Evolutionary conservation across 1,139 yeast genomes (phyloP).

Genomic region (Debaryomyces nepalensis): DNA sequence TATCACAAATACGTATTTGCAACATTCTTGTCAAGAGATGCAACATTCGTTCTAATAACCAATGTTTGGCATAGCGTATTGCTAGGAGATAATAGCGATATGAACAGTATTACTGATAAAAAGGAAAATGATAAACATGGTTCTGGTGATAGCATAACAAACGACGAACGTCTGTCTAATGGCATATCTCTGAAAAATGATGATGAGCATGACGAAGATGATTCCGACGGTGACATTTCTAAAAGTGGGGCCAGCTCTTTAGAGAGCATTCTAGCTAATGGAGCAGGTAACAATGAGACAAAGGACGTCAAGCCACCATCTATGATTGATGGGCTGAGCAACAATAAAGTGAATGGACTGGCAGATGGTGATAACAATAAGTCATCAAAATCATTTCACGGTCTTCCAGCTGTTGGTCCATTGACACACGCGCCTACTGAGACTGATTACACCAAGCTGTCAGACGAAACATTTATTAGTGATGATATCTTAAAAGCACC

Average conservation of each 20-base stretch:
- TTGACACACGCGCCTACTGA: conserved; percentile 42
- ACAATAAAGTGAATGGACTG: conserved; percentile 1
- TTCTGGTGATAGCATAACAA: conserved; percentile 15
- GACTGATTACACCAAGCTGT: conserved; percentile 51
- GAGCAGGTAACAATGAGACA: conserved; percentile 6
- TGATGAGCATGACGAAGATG: conserved; percentile 14
- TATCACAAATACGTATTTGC: conserved; percentile 77
- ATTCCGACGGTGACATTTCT: conserved; percentile 14
- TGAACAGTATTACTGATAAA: conserved; percentile 20
- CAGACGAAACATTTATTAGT: conserved; percentile 64
- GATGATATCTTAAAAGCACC: conserved; percentile 76
- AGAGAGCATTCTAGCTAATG: conserved; percentile 4
- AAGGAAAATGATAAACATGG: conserved; percentile 15
- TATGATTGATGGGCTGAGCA: background rate
- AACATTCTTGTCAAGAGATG: conserved; percentile 68
- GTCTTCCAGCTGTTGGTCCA: conserved; percentile 46
- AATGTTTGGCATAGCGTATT: conserved; percentile 62
- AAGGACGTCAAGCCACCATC: conserved; percentile 13
- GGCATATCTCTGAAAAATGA: too few species aligned
- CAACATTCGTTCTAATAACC: conserved; percentile 63
- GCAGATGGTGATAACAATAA: conserved; percentile 13
- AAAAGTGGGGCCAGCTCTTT: conserved; percentile 13
- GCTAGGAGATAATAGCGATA: conserved; percentile 26
- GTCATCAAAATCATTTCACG: conserved; percentile 30
- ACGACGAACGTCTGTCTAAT: too few species aligned